Base-by-base conservation (phyloP, 139 green algal species). In the Zygnema cylindricum region DNA sequence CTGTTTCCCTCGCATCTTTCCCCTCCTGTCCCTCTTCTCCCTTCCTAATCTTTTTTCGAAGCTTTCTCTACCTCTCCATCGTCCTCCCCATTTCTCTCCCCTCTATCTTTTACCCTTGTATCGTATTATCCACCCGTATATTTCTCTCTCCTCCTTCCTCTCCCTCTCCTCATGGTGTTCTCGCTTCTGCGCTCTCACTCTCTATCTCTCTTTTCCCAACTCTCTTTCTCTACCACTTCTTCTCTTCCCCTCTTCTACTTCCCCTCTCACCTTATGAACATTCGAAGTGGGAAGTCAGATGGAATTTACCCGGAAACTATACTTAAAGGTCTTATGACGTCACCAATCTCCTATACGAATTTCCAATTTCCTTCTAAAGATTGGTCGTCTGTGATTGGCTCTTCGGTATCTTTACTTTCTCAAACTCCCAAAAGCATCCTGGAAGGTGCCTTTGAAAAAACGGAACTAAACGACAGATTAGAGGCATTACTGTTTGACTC, bases 271-370 rank as follows among this genome's bases (percentile, higher is more conserved):
- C 81, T 79, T 38, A 86, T 2, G 43, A 55, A 86, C 2, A 40
- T 81, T 3, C 81, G 42, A 7, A 7, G 32, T 2, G 81, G 81
- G 36, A 86, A 86, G 11, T 42, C 43, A 23, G 2, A 11, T 11
- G 81, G 81, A 36, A 86, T 42, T 41, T 33, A 23, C n/a, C 81
- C 81, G 16, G 23, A 38, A n/a, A 86, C 16, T 11, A 86, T 16
- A 2, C 23, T 1, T 2, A 86, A 11, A 2, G 81, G 43, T 2
- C 40, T 33, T 2, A n/a, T 2, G 1, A 33, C 23, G 41, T 69
- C 35, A 16, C n/a, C 42, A 25, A 86, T 63, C 81, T 86, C 81
- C 81, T 33, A 16, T 7, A 86, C 81, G 2, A 43, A 43, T 2
- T 2, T 43, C 40, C 40, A 86, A 69, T 86, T 86, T 16, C 81